A percentile compares a stretch with the other conserved stretches of the same genome.
phyloP scores from a whole-genome alignment of 176 grass and related monocot species.

The Oropetium thomaeum region DNA sequence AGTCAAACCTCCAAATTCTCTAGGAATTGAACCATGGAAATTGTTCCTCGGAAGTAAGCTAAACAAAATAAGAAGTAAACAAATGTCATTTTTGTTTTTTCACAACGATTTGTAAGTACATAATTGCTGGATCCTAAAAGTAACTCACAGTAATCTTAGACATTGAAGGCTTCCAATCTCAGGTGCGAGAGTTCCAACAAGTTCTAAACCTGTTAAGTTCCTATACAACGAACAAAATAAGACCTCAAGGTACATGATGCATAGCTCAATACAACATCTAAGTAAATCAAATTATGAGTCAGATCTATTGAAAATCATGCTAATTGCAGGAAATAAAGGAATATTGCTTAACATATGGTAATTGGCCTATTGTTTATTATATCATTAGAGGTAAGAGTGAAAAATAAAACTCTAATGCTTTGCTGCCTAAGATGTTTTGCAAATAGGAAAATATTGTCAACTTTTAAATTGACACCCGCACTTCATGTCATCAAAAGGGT shows the following conservation, averaged over 20 bases:
- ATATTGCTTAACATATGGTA: background rate
- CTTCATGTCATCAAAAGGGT: background rate
- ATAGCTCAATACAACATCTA: background rate
- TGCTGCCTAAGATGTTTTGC: background rate
- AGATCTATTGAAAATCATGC: background rate
- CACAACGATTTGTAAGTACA: background rate
- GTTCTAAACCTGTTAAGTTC: slow-evolving; percentile 70
- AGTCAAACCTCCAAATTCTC: slow-evolving; percentile 64
- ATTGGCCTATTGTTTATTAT: background rate
- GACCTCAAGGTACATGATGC: slow-evolving; percentile 16
- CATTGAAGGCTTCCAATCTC: slow-evolving; percentile 61
- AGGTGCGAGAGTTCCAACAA: slow-evolving; percentile 71
- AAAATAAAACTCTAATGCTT: background rate
- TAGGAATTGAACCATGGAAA: slow-evolving; percentile 68
- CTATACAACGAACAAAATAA: slow-evolving; percentile 49
- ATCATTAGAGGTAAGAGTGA: background rate
- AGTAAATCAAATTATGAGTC: slow-evolving; percentile 11
- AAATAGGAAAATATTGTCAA: background rate
- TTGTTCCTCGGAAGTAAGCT: slow-evolving; percentile 71
- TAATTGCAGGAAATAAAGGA: background rate
- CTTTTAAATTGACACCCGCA: background rate
- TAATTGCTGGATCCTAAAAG: background rate
- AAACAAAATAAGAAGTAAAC: slow-evolving; percentile 22
- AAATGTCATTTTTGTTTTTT: background rate
- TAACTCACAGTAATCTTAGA: slow-evolving; percentile 65